Evolutionary conservation across 2,329 filamentous ascomycete genomes (phyloP).

Genomic region (Neurospora sp.): DNA sequence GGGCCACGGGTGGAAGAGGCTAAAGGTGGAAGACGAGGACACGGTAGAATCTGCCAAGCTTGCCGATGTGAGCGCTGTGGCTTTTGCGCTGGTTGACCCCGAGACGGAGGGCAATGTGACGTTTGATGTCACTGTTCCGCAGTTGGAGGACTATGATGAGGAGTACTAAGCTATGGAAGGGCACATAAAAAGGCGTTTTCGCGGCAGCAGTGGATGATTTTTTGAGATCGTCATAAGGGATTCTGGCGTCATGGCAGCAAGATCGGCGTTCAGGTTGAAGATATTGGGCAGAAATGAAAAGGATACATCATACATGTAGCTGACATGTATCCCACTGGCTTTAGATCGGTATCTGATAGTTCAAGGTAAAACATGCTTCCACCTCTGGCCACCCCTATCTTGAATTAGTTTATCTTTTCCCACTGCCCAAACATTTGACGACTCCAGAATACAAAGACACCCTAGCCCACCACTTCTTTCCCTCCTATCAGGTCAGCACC

Average conservation of each 20-base stretch:
- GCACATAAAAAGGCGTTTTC: background rate
- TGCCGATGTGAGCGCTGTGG: slow-evolving; percentile 37
- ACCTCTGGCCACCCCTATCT: background rate
- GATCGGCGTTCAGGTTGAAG: background rate
- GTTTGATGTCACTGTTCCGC: slow-evolving; percentile 27
- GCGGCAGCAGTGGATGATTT: background rate
- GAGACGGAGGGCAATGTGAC: slow-evolving; percentile 31
- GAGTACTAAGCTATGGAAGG: background rate
- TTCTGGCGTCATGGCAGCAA: background rate
- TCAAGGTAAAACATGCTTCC: background rate
- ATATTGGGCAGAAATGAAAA: background rate
- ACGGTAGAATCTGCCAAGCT: slow-evolving; percentile 33
- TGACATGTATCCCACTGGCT: background rate
- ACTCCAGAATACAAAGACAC: background rate
- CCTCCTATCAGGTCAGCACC: background rate
- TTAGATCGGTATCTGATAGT: background rate
- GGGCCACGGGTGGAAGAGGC: slow-evolving; percentile 37
- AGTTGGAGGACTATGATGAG: slow-evolving; percentile 29
- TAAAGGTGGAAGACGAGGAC: slow-evolving; percentile 29
- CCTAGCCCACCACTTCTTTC: background rate
- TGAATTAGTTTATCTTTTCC: background rate
- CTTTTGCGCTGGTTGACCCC: slow-evolving; percentile 35
- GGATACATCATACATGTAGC: background rate
- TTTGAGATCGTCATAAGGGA: background rate
- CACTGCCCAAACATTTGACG: background rate